Conservation (phyloP, 1,139 yeast species). For the Tardiomyces depauwii region DNA sequence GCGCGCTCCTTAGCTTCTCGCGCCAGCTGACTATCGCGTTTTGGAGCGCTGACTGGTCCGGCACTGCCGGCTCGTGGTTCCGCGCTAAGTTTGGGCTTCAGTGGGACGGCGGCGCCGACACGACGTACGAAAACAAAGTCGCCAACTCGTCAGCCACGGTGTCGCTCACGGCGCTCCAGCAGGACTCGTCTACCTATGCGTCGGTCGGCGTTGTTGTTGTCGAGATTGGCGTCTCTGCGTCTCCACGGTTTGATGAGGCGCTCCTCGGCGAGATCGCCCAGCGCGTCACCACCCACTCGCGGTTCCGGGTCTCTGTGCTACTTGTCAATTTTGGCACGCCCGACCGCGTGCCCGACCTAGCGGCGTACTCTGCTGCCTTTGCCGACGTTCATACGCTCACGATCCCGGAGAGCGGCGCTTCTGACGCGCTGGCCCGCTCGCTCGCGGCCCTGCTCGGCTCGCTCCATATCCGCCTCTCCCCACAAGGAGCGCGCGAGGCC, state of each 20-base stretch:
- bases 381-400: not conserved
- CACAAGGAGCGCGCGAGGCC: conserved; percentile 2
- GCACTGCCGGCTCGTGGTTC: conserved; percentile 21
- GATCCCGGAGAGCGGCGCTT: not conserved
- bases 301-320: conserved; percentile 8
- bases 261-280: conserved; percentile 11
- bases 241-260: conserved; percentile 7
- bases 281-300: conserved; percentile 5
- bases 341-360: not conserved
- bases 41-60: conserved; percentile 18
- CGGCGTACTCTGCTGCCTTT: conserved; percentile 1
- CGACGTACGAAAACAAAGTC: conserved; percentile 3
- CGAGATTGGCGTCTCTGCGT: conserved; percentile 8
- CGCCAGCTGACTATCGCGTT: not conserved
- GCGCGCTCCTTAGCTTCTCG: not conserved
- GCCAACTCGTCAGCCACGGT: conserved; percentile 3
- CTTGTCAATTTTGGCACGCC: conserved; percentile 9
- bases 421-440: not conserved
- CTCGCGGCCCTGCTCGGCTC: not conserved
- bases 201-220: conserved; percentile 9
- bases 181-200: conserved; percentile 11
- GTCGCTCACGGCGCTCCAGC: conserved; percentile 14
- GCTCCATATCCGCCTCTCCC: not conserved
- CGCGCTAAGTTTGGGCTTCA: conserved; percentile 17
- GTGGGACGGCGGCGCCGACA: conserved; percentile 9